A percentile compares a stretch with the other conserved stretches of the same genome.
Conservation (phyloP, 2,329 filamentous ascomycete genomes). For the Stagonosporopsis vannaccii region DNA sequence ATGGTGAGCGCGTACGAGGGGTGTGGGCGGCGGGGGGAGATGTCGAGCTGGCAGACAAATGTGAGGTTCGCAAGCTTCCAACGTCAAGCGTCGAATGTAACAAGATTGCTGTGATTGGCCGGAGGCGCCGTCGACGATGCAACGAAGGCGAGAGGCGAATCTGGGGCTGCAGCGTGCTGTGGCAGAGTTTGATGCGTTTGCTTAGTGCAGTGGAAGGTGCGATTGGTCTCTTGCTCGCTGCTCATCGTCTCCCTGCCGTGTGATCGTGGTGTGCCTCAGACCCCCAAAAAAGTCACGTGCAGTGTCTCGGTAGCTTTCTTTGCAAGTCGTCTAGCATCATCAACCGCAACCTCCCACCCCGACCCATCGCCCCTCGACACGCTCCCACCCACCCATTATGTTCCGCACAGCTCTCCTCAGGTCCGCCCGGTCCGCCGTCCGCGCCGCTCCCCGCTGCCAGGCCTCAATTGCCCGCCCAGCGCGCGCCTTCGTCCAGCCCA, state of each 20-base stretch:
- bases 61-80: conserved; percentile 30
- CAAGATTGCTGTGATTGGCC: conserved; percentile 41
- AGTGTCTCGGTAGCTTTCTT: conserved; percentile 21
- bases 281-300: conserved; percentile 5
- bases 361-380: conserved; percentile 30
- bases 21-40: conserved; percentile 32
- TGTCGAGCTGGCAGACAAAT: conserved; percentile 31
- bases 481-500: conserved; percentile 67
- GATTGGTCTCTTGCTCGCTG: background rate
- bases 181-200: background rate
- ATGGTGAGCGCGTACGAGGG: conserved; percentile 48
- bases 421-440: conserved; percentile 66
- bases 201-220: background rate
- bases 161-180: conserved; percentile 5
- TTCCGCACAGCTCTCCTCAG: conserved; percentile 87
- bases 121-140: conserved; percentile 28
- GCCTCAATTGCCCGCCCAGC: conserved; percentile 65
- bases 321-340: conserved; percentile 34
- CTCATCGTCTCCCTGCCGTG: background rate
- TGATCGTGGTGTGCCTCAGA: conserved; percentile 9
- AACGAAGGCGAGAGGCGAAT: conserved; percentile 21
- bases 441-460: conserved; percentile 52
- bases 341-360: conserved; percentile 22
- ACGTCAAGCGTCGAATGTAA: conserved; percentile 32
- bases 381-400: conserved; percentile 65